Conservation (phyloP, 2,329 filamentous ascomycete genomes). For the Macrophomina tecta region DNA sequence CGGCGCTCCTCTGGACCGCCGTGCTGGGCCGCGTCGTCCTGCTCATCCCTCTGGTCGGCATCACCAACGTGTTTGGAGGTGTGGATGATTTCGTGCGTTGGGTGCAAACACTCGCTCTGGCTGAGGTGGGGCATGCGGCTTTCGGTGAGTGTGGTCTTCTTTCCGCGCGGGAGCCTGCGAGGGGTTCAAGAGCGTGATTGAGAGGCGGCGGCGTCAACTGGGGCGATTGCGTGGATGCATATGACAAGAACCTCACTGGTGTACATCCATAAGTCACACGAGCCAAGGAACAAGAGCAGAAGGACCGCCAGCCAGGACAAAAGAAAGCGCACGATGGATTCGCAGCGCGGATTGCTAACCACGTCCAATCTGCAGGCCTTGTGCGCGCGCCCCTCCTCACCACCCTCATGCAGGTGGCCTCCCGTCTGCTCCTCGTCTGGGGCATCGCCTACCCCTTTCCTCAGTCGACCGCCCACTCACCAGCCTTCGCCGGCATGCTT, state of each 20-base stretch:
- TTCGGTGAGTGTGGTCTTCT: conserved; percentile 62
- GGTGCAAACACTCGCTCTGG: conserved; percentile 81
- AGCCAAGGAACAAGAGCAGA: neutral
- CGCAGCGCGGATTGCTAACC: neutral
- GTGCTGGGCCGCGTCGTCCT: conserved; percentile 74
- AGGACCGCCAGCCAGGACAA: neutral
- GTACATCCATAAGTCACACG: neutral
- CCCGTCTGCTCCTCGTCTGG: conserved; percentile 89
- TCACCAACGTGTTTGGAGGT: conserved; percentile 62
- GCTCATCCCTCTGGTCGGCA: conserved; percentile 47
- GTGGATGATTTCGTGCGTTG: conserved; percentile 73
- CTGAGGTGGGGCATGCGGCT: conserved; percentile 84
- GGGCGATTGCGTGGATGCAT: no score
- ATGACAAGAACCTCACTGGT: no score
- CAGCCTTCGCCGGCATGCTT: conserved; percentile 78
- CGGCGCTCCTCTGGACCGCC: conserved; percentile 76
- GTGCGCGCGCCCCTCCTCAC: conserved; percentile 86
- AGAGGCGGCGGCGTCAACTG: no score
- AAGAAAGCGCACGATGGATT: neutral
- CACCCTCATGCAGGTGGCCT: conserved; percentile 87
- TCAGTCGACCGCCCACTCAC: conserved; percentile 60
- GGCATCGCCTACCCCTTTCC: conserved; percentile 78
- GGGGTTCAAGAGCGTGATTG: neutral
- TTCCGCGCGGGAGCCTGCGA: neutral
- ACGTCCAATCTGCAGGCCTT: conserved; percentile 61